Evolutionary conservation across 805 yeast genomes (phyloP).

Genomic region (Diddensiella caesifluorescens): DNA sequence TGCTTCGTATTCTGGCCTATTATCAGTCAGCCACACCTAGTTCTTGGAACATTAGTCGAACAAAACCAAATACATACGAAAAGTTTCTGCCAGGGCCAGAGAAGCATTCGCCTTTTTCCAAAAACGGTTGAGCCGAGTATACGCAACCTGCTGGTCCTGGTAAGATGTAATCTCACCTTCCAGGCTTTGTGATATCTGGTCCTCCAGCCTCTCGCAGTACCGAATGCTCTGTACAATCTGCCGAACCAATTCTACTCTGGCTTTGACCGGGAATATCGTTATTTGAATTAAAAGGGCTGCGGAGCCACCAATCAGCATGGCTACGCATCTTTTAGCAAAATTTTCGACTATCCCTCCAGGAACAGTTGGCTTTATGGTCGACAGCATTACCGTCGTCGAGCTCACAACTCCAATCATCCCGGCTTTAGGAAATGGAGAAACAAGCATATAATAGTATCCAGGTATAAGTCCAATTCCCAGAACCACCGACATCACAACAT

Average conservation of each 20-base stretch:
- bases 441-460: constrained; percentile 42
- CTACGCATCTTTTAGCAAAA: constrained; percentile 47
- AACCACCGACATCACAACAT: constrained; percentile 40
- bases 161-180: constrained; percentile 33
- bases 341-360: constrained; percentile 40
- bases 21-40: too few species aligned
- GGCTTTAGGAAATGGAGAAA: constrained; percentile 46
- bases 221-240: constrained; percentile 40
- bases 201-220: constrained; percentile 37
- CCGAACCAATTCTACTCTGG: constrained; percentile 40
- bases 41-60: too few species aligned
- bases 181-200: constrained; percentile 38
- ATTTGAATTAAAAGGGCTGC: constrained; percentile 44
- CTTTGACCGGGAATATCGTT: constrained; percentile 43
- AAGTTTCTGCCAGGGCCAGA: constrained; percentile 38
- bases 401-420: constrained; percentile 47
- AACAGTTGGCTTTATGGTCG: constrained; percentile 37
- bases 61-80: constrained; percentile 5
- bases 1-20: constrained; percentile 18
- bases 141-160: constrained; percentile 31
- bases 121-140: constrained; percentile 30
- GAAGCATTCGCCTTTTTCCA: constrained; percentile 38
- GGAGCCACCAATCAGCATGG: constrained; percentile 47
- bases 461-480: constrained; percentile 42
- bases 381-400: constrained; percentile 43